These are phyloP conservation scores for Gentiana macrophylla DNA, from an alignment of 257 asterid genomes.

Conservation along the genomic window DNA sequence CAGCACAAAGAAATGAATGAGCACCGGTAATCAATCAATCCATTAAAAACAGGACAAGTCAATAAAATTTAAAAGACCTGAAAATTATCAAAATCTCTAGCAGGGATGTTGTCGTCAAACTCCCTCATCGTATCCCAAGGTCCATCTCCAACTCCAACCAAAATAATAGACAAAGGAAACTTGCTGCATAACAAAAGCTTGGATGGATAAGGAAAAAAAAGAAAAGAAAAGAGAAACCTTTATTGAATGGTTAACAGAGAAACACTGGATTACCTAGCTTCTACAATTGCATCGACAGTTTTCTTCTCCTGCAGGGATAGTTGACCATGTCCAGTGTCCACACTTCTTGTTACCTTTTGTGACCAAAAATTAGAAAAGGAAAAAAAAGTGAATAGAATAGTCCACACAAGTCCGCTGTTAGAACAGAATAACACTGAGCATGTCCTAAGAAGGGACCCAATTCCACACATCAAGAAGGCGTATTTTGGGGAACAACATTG, in stretches of 20 bases:
- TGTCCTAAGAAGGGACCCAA: not conserved
- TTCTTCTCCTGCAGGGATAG: conserved; percentile 85
- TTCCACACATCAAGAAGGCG: too few relatives aligned
- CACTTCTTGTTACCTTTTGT: conserved; percentile 83
- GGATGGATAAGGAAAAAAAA: not conserved
- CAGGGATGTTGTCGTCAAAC: conserved; percentile 91
- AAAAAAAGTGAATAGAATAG: not conserved
- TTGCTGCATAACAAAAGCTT: conserved; percentile 15
- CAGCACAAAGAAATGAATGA: too few relatives aligned
- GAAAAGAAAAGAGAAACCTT: conserved; percentile 2
- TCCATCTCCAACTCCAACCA: conserved; percentile 79
- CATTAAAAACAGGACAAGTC: conserved; percentile 1
- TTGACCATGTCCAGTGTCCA: conserved; percentile 68
- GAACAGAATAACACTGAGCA: not conserved
- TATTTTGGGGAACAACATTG: not conserved
- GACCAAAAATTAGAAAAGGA: conserved; percentile 7
- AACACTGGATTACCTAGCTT: conserved; percentile 54
- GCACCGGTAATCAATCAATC: not conserved
- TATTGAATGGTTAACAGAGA: conserved; percentile 1
- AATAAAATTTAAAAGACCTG: conserved; percentile 43
- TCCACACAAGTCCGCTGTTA: too few relatives aligned
- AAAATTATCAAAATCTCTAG: conserved; percentile 86
- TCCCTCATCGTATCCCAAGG: conserved; percentile 99
- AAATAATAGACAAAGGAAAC: conserved; percentile 21
- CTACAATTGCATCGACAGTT: conserved; percentile 86